Base-by-base conservation (phyloP, 345 rosid species). In the Heritiera fomes region DNA sequence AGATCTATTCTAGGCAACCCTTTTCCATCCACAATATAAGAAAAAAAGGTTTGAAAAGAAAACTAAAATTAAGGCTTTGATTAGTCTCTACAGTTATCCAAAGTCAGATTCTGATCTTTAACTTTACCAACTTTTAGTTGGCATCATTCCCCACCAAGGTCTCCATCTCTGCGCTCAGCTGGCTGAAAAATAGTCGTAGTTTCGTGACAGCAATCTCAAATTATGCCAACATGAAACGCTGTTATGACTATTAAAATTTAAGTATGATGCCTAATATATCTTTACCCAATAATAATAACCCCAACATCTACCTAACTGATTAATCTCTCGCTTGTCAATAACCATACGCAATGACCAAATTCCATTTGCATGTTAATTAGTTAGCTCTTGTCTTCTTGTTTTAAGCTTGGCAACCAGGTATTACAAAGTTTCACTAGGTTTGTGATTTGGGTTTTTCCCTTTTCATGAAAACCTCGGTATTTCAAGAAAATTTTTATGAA, bases 251-350 rank as follows among this genome's bases (percentile, higher is more conserved):
- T 34, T 34, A 34, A 34, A 34, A 12, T 55, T 61, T 4, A 61
- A 61, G 40, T 41, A 7, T 30, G 2, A 59, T 59, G 12, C 30
- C 40, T 6, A 32, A 63, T 32, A 34, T 63, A 63, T 63, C n/a
- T 14, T 34, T 12, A 12, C 40, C 9, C 8, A 32, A 32, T 18
- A 9, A 40, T 18, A 17, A 38, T 66, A 17, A 18, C 7, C 71
- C 49, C 50, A n/a, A 45, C 52, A 43, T 41, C 28, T 43, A 67
- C 71, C 71, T 67, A 67, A 67, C 71, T 41, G 9, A 41, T 41
- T n/a, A 41, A n/a, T 67, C 71, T 14, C 38, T 66, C 14, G 20
- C 14, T 66, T 18, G 7, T 41, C 71, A 40, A 34, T 34, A 34
- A 34, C 38, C 3, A 34, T 34, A 34, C 38, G 2, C 46, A 34